phyloP scores from a whole-genome alignment of 345 rosid species.

The Salix caprea region DNA sequence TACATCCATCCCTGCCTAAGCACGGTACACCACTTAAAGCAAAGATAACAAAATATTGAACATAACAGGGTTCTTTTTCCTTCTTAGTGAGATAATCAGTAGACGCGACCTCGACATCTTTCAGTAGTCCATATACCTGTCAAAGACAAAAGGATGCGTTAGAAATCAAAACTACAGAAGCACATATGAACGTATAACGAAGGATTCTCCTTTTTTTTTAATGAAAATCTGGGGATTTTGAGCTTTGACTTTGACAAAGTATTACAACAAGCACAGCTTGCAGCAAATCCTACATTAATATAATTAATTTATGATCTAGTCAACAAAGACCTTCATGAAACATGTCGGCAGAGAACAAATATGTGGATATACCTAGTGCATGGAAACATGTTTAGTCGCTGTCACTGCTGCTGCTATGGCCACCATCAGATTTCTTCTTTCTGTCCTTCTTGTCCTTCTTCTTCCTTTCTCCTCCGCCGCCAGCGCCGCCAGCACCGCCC shows the following conservation, averaged over 20 bases:
- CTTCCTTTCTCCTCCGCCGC: constrained; percentile 22
- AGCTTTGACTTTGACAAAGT: not conserved
- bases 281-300: not conserved
- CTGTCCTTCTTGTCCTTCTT: constrained; percentile 49
- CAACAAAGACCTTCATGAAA: too few relatives aligned
- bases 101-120: not conserved
- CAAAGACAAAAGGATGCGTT: not conserved
- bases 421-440: constrained; percentile 29
- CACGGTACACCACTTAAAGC: too few relatives aligned
- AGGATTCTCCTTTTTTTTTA: not conserved
- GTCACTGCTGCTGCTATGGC: constrained; percentile 61
- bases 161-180: too few relatives aligned
- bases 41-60: not conserved
- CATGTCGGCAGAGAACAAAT: not conserved
- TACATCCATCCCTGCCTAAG: too few relatives aligned
- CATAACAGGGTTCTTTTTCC: not conserved
- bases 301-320: not conserved
- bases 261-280: not conserved
- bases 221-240: too few relatives aligned
- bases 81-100: not conserved
- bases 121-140: not conserved
- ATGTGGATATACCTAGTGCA: not conserved
- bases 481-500: constrained; percentile 10
- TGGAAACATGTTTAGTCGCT: constrained; percentile 38
- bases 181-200: not conserved